Evolutionary conservation across 1,284 basidiomycete species (phyloP).

Genomic region (Thecaphora thlaspeos): DNA sequence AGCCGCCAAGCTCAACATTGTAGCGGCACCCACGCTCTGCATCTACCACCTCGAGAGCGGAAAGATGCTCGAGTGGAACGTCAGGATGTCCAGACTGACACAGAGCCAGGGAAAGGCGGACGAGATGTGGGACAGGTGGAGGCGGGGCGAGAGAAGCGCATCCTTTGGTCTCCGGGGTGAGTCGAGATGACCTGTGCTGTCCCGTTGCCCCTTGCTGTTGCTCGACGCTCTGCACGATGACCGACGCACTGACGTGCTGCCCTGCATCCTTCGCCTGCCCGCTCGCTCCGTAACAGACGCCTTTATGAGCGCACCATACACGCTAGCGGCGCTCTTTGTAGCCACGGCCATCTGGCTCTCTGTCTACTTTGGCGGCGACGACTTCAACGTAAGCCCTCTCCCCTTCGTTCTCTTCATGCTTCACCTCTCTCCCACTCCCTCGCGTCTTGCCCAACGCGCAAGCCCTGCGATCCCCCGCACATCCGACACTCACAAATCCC

Average conservation of each 20-base stretch:
- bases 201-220: not conserved
- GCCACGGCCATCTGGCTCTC: no score
- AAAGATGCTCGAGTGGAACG: slow-evolving; percentile 54
- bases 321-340: slow-evolving; percentile 4
- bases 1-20: slow-evolving; percentile 56
- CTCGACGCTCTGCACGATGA: no score
- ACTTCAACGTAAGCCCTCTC: slow-evolving; percentile 23
- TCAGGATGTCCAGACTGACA: slow-evolving; percentile 34
- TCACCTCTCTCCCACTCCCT: no score
- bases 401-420: no score
- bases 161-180: slow-evolving; percentile 35
- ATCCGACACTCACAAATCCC: no score
- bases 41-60: slow-evolving; percentile 54
- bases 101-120: slow-evolving; percentile 4
- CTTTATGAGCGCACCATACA: slow-evolving; percentile 25
- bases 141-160: slow-evolving; percentile 42
- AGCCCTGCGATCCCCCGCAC: no score
- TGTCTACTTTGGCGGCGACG: slow-evolving; percentile 17
- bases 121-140: slow-evolving; percentile 54
- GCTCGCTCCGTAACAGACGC: slow-evolving; percentile 11
- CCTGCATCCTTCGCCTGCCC: not conserved
- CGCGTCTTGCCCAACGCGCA: no score
- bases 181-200: slow-evolving; percentile 4
- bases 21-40: slow-evolving; percentile 56
- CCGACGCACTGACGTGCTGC: not conserved